Base-by-base conservation (phyloP, 2,329 filamentous ascomycete species). In the Aspergillus brasiliensis region DNA sequence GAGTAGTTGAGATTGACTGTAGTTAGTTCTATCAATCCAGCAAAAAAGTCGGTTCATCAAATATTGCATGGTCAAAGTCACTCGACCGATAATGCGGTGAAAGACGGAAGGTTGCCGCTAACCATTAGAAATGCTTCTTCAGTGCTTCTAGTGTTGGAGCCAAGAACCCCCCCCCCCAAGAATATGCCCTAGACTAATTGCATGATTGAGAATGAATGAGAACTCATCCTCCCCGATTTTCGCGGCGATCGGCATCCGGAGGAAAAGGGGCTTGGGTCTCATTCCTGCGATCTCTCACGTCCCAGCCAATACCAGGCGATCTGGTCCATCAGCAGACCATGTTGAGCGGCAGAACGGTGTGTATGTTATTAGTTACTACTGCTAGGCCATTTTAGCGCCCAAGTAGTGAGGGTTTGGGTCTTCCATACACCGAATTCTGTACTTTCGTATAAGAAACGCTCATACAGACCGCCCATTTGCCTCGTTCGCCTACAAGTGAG, bases 71-170 rank as follows among this genome's bases (percentile, higher is more conserved):
- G 25, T 23, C 38, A 58, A 54, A 57, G 58, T 60, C 52, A 55
- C 38, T 55, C 52, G 40, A 55, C n/a, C 38, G 51, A 57, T 53
- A 56, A 49, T 59, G 57, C 63, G 61, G 63, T 64, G 63, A 66
- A 66, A 59, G 62, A 40, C 27, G 25, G 15, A 58, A 49, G 34
- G 11, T 55, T 37, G 28, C 52, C 52, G 52, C 52, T 63, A 55
- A 51, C 60, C 62, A 58, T 62, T 61, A 59, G 31, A 53, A 67
- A 67, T 65, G 63, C 68, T 73, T 74, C 69, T 72, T 62, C 63
- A 64, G 66, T 65, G 61, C 63, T 73, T 73, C 69, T 73, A 72
- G 71, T 68, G 70, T 61, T 63, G 48, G 69, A 67, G 66, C 70
- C 65, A 73, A 72, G 70, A 68, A 5, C 31, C 5, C 10, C 5